A percentile compares a stretch with the other conserved stretches of the same genome.
Evolutionary conservation across 768 basidiomycete genomes (phyloP).

Genomic region (Suillus clintonianus): DNA sequence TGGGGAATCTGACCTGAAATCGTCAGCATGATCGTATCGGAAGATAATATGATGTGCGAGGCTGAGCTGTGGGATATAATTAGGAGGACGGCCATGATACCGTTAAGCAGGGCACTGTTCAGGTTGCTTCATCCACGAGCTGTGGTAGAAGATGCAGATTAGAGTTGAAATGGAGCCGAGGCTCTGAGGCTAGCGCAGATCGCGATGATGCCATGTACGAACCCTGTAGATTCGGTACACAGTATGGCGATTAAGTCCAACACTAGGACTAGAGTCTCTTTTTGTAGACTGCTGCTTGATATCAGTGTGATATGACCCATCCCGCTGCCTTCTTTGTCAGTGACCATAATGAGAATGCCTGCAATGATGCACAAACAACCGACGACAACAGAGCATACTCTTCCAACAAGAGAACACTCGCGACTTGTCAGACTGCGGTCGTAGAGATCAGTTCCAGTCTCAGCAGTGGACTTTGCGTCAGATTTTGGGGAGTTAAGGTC

Average conservation of each 20-base stretch:
- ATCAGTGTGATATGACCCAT: neutral
- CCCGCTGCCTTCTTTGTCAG: neutral
- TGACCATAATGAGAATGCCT: constrained; percentile 9
- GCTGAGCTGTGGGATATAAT: constrained; percentile 30
- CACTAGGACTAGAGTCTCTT: constrained; percentile 22
- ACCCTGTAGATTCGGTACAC: constrained; percentile 34
- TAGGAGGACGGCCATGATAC: constrained; percentile 28
- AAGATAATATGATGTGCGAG: constrained; percentile 21
- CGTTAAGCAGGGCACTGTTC: constrained; percentile 22
- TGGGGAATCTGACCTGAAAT: constrained; percentile 10
- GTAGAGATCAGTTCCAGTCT: constrained; percentile 26
- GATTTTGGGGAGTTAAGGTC: neutral
- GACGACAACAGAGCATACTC: constrained; percentile 22
- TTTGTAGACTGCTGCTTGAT: constrained; percentile 5
- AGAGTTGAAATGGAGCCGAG: constrained; percentile 27
- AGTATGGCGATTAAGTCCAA: constrained; percentile 26
- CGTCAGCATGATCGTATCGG: constrained; percentile 12
- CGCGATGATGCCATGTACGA: constrained; percentile 31
- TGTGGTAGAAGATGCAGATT: constrained; percentile 31
- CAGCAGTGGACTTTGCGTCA: neutral
- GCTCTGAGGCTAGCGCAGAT: constrained; percentile 26
- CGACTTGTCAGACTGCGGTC: constrained; percentile 28
- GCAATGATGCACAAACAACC: constrained; percentile 24
- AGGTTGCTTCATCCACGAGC: constrained; percentile 16
- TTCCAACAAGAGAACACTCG: constrained; percentile 23